phyloP scores from a whole-genome alignment of 2,329 filamentous ascomycete genomes.

The Helotiales sp. region DNA sequence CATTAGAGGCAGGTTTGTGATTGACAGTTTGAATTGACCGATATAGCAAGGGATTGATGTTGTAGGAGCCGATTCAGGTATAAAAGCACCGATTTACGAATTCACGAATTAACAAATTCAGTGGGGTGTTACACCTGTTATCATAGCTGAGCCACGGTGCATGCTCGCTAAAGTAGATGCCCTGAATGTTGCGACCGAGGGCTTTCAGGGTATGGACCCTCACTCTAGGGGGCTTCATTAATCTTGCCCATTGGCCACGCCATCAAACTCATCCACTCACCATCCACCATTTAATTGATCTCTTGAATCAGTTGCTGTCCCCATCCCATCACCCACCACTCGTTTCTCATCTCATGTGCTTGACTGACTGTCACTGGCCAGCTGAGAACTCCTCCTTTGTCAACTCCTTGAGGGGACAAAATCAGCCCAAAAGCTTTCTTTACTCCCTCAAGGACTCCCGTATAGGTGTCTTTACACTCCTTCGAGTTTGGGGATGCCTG shows the following conservation, averaged over 20 bases:
- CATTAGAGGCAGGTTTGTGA: no score
- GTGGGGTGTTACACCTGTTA: no score
- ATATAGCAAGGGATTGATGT: no score
- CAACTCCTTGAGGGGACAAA: not conserved
- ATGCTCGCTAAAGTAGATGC: no score
- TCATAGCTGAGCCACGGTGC: no score
- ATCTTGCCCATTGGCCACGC: slow-evolving; percentile 15
- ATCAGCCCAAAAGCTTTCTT: not conserved
- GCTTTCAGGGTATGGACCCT: no score
- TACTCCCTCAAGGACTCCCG: not conserved
- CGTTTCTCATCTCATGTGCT: slow-evolving; percentile 8
- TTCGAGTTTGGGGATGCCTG: not conserved
- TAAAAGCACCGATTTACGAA: no score
- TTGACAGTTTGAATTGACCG: no score
- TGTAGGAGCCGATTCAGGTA: no score
- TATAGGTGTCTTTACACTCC: not conserved
- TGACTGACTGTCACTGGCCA: slow-evolving; percentile 2
- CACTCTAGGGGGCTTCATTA: no score
- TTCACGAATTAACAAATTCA: no score
- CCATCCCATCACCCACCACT: slow-evolving; percentile 13
- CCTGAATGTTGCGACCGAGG: no score
- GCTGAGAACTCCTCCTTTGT: slow-evolving; percentile 2
- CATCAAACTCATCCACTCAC: slow-evolving; percentile 13
- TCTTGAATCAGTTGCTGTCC: slow-evolving; percentile 8
- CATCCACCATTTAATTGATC: not conserved